Evolutionary conservation across 768 basidiomycete species (phyloP).

Genomic region (Termitomyces sp.): DNA sequence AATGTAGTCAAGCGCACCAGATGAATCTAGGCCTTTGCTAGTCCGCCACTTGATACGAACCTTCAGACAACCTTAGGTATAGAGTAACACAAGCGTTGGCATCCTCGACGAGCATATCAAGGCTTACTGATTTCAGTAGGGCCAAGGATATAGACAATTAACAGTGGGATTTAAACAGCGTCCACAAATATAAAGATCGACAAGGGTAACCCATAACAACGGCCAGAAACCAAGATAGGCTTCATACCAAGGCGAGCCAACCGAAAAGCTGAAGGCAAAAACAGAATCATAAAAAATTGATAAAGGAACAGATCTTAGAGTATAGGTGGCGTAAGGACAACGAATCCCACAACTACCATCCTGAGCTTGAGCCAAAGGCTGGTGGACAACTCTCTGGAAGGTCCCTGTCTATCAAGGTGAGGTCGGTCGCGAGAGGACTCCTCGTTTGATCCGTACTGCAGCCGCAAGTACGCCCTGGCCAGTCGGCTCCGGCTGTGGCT

Average conservation of each 20-base stretch:
- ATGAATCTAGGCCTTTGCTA: not conserved
- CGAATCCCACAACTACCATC: not conserved
- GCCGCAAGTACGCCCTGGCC: conserved; percentile 18
- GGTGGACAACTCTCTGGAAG: not conserved
- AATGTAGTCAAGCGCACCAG: not conserved
- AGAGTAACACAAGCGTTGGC: not conserved
- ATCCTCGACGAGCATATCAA: not conserved
- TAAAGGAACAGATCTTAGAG: not conserved
- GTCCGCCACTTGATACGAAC: not conserved
- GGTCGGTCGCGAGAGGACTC: not conserved
- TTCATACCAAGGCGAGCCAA: not conserved
- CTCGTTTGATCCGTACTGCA: conserved; percentile 24
- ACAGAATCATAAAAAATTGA: not conserved
- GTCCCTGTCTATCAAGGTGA: conserved; percentile 5
- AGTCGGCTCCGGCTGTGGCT: conserved; percentile 7
- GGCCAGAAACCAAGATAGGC: not conserved
- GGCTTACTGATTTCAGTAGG: not conserved
- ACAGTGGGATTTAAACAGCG: not conserved
- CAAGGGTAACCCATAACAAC: not conserved
- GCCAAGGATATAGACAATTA: not conserved
- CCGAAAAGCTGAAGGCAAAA: not conserved
- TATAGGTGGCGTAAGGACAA: not conserved
- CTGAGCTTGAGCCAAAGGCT: not conserved
- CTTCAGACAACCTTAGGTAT: not conserved
- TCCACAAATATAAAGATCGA: not conserved